These are phyloP conservation scores for Oryza nivara DNA, from an alignment of 176 grass and related monocot genomes.

Conservation along the genomic window DNA sequence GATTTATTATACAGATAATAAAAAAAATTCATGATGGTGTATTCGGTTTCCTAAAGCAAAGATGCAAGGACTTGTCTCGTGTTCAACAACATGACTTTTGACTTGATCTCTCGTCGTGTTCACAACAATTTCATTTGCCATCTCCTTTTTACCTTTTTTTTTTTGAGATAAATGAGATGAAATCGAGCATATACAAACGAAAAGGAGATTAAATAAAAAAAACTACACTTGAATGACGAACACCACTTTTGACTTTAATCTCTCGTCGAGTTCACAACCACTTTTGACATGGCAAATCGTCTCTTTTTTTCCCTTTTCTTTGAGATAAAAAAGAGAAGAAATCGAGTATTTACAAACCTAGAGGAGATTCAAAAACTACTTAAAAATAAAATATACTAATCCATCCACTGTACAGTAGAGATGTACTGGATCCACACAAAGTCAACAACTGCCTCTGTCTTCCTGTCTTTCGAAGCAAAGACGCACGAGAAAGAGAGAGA, in stretches of 20 bases:
- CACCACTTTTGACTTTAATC: neutral
- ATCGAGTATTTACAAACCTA: conserved; percentile 19
- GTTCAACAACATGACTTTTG: neutral
- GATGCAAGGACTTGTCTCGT: neutral
- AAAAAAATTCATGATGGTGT: no score
- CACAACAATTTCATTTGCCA: neutral
- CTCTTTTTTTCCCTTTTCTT: neutral
- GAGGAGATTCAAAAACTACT: neutral
- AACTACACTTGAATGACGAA: neutral
- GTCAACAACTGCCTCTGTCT: conserved; percentile 36
- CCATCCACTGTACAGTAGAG: neutral
- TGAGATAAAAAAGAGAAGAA: neutral
- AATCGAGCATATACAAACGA: conserved; percentile 15
- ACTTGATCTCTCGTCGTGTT: neutral
- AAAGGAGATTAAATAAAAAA: neutral
- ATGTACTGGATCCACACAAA: neutral
- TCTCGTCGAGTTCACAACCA: neutral
- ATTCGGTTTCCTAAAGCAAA: no score
- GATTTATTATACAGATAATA: no score
- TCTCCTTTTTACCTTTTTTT: neutral
- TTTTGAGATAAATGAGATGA: neutral
- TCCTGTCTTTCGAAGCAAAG: neutral
- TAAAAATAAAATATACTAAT: neutral
- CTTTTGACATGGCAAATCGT: neutral
- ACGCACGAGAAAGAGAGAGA: neutral